phyloP scores from a whole-genome alignment of 1,139 yeast species.

The Yamadazyma siamensis region DNA sequence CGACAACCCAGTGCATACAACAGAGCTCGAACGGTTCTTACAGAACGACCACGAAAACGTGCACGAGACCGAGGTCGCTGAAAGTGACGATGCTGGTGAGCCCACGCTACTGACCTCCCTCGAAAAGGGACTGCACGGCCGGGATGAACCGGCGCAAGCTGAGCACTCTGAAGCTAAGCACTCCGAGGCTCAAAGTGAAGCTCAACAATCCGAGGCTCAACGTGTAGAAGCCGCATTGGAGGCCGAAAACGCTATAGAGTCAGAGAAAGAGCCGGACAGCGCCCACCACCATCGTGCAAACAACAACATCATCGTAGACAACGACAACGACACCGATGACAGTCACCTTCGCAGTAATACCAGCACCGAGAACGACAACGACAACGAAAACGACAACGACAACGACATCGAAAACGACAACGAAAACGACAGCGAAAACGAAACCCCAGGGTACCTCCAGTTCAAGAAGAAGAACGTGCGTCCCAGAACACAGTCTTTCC shows the following conservation, averaged over 20 bases:
- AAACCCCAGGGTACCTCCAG: constrained; percentile 1
- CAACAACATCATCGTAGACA: constrained; percentile 3
- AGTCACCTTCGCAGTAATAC: background rate
- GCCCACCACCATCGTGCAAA: constrained; percentile 1
- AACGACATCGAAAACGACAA: constrained; percentile 3
- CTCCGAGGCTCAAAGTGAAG: background rate
- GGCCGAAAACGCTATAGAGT: background rate
- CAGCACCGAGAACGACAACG: constrained; percentile 2
- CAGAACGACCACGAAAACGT: no score
- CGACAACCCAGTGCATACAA: no score
- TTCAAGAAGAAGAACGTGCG: constrained; percentile 55
- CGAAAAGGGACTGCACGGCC: no score
- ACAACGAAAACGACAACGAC: constrained; percentile 2
- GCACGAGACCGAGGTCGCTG: no score
- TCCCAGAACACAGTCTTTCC: constrained; percentile 58
- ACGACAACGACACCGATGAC: constrained; percentile 1
- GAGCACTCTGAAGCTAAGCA: no score
- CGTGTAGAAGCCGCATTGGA: background rate
- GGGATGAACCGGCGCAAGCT: no score
- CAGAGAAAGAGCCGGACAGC: constrained; percentile 3
- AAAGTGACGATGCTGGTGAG: no score
- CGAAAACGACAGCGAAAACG: constrained; percentile 2
- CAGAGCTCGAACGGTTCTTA: no score
- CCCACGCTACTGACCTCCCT: no score
- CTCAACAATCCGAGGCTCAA: background rate